Evolutionary conservation across 2,329 filamentous ascomycete genomes (phyloP), one percentile per base, ranked within the genome.

Genomic region (Xenoacremonium recifei): DNA sequence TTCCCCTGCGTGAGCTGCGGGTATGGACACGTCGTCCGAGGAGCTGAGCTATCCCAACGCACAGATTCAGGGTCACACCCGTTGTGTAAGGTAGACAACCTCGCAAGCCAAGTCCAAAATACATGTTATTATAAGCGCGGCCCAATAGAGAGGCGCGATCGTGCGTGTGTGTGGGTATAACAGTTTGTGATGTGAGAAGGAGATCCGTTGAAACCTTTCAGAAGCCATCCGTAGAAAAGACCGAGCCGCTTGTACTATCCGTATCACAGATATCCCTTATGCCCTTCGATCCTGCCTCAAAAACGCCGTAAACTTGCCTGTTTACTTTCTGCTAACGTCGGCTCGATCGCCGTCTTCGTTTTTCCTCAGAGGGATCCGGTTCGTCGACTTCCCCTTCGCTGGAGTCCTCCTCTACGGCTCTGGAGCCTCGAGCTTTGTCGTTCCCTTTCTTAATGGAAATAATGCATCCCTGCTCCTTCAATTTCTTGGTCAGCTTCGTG

Each of bases 371-470:
- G 17, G 30, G 21, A 1, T 55, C 51, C 16, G 40, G 45, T 3
- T 55, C 65, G 9, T 69, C 67, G 3, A 68, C 67, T 2, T 71
- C 69, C 3, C 69, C 71, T 15, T 72, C 72, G 4, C 69, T 70
- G 12, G 69, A 70, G 29, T 67, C 70, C n/a, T 72, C 70, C 62
- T 64, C 38, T 9, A 27, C 13, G 49, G 55, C 37, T 64, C 66
- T 37, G 25, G 46, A 47, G 41, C 61, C 62, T 44, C 58, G 64
- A 13, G 68, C 69, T 63, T 80, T 82, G 45, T 89, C 85, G 51
- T 88, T 90, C 12, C 88, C 88, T 61, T 92, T 93, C 69, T 92
- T 92, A 48, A 92, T 87, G 25, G 87, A 87, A 47, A 93, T 90
- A 37, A 89, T 82, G 57, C 88, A 88, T 4, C 88, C 88, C 65